Conservation (phyloP, 1,284 basidiomycete species). For the Apiotrichum laibachii region DNA sequence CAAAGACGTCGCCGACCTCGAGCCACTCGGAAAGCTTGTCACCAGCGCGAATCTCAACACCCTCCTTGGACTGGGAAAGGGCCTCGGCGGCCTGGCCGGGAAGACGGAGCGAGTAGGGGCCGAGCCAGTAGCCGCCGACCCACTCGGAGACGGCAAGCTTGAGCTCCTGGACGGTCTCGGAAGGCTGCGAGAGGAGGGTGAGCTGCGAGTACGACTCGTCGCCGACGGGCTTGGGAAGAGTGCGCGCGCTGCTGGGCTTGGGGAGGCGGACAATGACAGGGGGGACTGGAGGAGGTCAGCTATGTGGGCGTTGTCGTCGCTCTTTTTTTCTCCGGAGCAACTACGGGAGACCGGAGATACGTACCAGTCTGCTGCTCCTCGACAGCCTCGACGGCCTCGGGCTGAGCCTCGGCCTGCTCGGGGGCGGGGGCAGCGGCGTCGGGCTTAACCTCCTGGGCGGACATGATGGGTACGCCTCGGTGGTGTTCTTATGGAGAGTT, state of each 20-base stretch:
- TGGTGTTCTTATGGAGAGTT: not conserved
- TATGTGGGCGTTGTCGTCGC: not conserved
- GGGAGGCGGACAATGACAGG: conserved; percentile 47
- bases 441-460: conserved; percentile 21
- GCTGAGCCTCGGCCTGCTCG: conserved; percentile 13
- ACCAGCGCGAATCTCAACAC: conserved; percentile 45
- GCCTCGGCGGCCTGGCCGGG: conserved; percentile 25
- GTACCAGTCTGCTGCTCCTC: conserved; percentile 15
- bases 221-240: conserved; percentile 38
- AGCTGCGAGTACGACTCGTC: conserved; percentile 35
- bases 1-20: conserved; percentile 51
- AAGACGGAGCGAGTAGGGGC: conserved; percentile 50
- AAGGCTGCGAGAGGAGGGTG: conserved; percentile 42
- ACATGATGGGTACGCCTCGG: conserved; percentile 11
- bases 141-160: conserved; percentile 50
- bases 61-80: conserved; percentile 39
- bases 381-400: conserved; percentile 9
- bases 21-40: conserved; percentile 52
- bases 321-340: too few relatives aligned
- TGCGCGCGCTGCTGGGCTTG: conserved; percentile 41
- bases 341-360: not conserved
- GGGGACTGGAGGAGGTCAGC: conserved; percentile 21
- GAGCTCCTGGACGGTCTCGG: conserved; percentile 52
- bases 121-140: conserved; percentile 52
- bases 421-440: conserved; percentile 15